Evolutionary conservation across 805 yeast genomes (phyloP), one percentile per base, ranked within the genome.

Genomic region (Phaffomyces thermotolerans): DNA sequence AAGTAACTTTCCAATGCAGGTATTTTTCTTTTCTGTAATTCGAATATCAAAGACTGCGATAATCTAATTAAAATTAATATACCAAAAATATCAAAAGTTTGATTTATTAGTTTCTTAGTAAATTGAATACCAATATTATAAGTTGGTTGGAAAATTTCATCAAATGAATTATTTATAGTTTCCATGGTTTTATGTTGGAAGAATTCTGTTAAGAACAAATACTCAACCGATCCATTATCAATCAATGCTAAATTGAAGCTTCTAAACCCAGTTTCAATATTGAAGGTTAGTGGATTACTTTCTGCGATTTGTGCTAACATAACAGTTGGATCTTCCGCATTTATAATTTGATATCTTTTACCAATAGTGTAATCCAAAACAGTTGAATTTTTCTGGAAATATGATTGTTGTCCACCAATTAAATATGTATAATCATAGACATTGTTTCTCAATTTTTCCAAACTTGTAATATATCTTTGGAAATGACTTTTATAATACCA

Each of bases 401-500:
- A 51, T 1, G 52, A 35, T 22, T 48, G 47, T 8, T 43, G 24
- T 6, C 58, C 57, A 0, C 89, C 88, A 40, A 84, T 64, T 1
- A 83, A 70, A 41, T 71, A 70, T 37, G 68, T 68, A 45, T 67
- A 71, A 49, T 82, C 93, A 8, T 82, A 75, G 20, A 64, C 64
- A 41, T 72, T 69, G 15, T 81, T 50, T 36, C 73, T 76, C 46
- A 88, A 62, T 51, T 78, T 78, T 47, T 84, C 84, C 40, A 90
- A 63, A 1, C 95, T 79, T 48, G 81, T 76, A 33, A 81, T 62
- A 63, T 89, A 90, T 49, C 89, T 77, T 15, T 81, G 79, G 57
- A 90, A 91, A 52, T 84, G 76, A 44, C 83, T 75, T 45, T 74
- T 71, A 60, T 93, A 93, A 65, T 91, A 93, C 99, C 99, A 93